Evolutionary conservation across 2,329 filamentous ascomycete species (phyloP).

Genomic region (Talaromyces sp.): DNA sequence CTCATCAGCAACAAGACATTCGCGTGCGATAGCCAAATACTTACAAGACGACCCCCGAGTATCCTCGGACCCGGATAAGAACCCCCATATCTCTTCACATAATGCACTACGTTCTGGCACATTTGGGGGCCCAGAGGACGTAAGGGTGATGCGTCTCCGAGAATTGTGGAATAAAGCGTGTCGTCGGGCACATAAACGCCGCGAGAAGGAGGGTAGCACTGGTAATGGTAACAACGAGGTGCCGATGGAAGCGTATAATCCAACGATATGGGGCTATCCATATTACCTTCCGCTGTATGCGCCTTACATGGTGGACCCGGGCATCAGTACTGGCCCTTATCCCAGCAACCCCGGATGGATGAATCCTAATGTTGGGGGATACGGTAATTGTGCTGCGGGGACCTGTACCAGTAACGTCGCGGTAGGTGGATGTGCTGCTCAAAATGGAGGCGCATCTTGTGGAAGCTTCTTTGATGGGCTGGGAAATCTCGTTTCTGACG

Average conservation of each 20-base stretch:
- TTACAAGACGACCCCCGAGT: background rate
- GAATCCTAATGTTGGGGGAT: slow-evolving; percentile 31
- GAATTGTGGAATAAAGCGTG: background rate
- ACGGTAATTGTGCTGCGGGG: slow-evolving; percentile 45
- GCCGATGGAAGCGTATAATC: slow-evolving; percentile 16
- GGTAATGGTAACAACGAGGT: background rate
- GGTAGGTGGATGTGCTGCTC: background rate
- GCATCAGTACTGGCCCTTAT: slow-evolving; percentile 37
- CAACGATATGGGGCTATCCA: slow-evolving; percentile 41
- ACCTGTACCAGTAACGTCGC: slow-evolving; percentile 38
- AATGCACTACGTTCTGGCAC: background rate
- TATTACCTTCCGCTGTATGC: slow-evolving; percentile 41
- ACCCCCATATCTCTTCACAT: slow-evolving; percentile 3
- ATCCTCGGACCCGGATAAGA: background rate
- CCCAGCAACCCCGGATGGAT: slow-evolving; percentile 41
- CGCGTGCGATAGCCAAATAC: background rate
- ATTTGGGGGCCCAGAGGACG: background rate
- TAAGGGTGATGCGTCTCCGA: background rate
- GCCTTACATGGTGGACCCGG: slow-evolving; percentile 42
- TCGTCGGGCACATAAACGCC: background rate
- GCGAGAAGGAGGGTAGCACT: background rate
- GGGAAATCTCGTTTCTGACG: background rate
- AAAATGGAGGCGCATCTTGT: background rate
- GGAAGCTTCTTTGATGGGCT: slow-evolving; percentile 3
- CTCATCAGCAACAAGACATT: background rate